A percentile compares a stretch with the other conserved stretches of the same genome.
These are phyloP conservation scores for Paecilomyces dactylethromorphus DNA, from an alignment of 2,329 filamentous ascomycete genomes.

Conservation along the genomic window DNA sequence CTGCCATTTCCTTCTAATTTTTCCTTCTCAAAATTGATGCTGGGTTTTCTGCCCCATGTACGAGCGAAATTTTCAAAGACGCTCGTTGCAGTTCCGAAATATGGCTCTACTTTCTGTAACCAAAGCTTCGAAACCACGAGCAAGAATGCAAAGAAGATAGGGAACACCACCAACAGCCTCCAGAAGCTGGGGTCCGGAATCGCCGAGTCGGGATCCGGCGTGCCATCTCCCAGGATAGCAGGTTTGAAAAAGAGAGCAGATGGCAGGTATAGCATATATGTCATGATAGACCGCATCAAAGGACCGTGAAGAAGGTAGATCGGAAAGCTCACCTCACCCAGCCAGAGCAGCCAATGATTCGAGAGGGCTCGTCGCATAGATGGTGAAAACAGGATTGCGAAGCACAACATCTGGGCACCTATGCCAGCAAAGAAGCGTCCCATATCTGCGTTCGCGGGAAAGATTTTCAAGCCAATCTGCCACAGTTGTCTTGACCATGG, in stretches of 20 bases:
- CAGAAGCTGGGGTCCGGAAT: conserved; percentile 31
- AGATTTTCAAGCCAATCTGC: conserved; percentile 12
- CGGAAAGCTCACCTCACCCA: conserved; percentile 58
- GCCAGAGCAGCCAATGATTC: conserved; percentile 52
- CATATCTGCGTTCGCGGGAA: conserved; percentile 38
- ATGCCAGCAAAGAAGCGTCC: conserved; percentile 46
- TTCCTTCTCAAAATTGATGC: conserved; percentile 2
- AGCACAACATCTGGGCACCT: conserved; percentile 43
- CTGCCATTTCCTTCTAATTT: background rate
- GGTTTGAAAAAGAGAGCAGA: conserved; percentile 14
- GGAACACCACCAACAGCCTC: conserved; percentile 33
- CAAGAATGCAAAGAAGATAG: conserved; percentile 43
- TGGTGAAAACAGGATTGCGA: conserved; percentile 49
- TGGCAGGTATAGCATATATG: conserved; percentile 53
- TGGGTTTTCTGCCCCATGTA: conserved; percentile 10
- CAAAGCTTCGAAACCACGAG: conserved; percentile 45
- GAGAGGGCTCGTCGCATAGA: conserved; percentile 48
- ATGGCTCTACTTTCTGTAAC: conserved; percentile 50
- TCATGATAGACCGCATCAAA: conserved; percentile 52
- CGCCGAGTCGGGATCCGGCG: conserved; percentile 19
- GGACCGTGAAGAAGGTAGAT: conserved; percentile 60
- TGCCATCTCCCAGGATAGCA: conserved; percentile 11
- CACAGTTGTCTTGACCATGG: conserved; percentile 43
- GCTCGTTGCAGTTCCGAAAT: conserved; percentile 28
- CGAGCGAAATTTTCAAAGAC: conserved; percentile 17